Base-by-base conservation (phyloP, 73 alveolate genomes). In the Paramecium sonneborni region DNA sequence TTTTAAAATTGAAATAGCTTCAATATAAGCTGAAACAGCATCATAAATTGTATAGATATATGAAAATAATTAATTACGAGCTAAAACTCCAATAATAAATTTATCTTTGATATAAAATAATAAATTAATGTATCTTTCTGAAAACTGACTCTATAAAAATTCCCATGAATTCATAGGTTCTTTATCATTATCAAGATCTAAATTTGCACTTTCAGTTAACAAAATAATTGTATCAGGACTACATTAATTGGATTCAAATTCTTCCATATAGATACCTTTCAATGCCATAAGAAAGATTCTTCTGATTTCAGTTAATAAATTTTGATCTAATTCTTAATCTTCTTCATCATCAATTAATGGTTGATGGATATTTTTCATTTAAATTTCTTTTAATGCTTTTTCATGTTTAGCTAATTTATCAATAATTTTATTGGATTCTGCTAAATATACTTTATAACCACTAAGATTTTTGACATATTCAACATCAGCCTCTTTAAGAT, bases 261-360 rank as follows among this genome's bases (percentile, higher is more conserved):
- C 32, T 32, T 86, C 93, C 93, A 52, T 86, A 57, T 95, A 95
- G 46, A 93, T 69, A 10, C 97, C 96, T 69, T 93, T 95, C 21
- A 95, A 85, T 9, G 92, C 93, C 90, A 94, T 85, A n/a, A 92
- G 76, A 88, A 76, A 95, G 85, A 95, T 88, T 48, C 87, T 92
- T 85, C 95, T 93, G 23, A 92, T 85, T 86, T 95, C 97, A 18
- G 44, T 57, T 28, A 76, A 48, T 46, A 95, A 68, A 15, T 93
- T 93, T 28, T 90, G 85, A 58, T 48, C 86, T 30, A 92, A 48
- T 56, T 93, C 85, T 58, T 91, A 85, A 41, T 69, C 62, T 21
- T 52, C 68, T 52, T 52, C 68, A 46, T 58, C 85, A 58, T 52
- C 79, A 21, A 69, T 34, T 52, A 79, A 20, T 28, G 93, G 92